Conservation (phyloP, 148 eudicot species). For the Diospyros lotus region DNA sequence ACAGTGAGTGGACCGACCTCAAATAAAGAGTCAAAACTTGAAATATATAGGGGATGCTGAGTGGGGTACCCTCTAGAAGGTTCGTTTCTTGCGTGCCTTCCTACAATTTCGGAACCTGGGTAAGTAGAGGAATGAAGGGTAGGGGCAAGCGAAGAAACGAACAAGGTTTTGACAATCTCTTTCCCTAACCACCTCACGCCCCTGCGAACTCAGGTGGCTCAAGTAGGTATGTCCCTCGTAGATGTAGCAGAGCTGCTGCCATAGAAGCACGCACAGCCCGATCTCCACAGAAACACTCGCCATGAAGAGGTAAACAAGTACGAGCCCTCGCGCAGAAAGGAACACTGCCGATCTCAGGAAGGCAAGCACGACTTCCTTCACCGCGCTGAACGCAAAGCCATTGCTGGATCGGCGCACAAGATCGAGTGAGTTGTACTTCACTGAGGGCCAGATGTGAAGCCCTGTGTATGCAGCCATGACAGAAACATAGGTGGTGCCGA, state of each 20-base stretch:
- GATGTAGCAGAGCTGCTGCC: constrained; percentile 88
- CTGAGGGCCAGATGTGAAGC: constrained; percentile 49
- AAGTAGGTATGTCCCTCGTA: constrained; percentile 82
- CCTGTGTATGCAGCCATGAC: constrained; percentile 52
- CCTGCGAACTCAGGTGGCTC: constrained; percentile 57
- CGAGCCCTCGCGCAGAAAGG: constrained; percentile 58
- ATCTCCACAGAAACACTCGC: constrained; percentile 73
- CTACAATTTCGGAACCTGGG: constrained; percentile 44
- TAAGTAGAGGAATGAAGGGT: constrained; percentile 35
- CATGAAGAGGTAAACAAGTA: constrained; percentile 76
- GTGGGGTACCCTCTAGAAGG: neutral
- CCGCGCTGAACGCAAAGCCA: constrained; percentile 20
- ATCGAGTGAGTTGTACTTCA: constrained; percentile 18
- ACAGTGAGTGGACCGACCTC: neutral
- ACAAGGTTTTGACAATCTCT: constrained; percentile 66
- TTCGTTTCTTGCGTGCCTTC: constrained; percentile 60
- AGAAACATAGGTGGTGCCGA: constrained; percentile 58
- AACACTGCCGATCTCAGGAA: constrained; percentile 57
- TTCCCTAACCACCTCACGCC: constrained; percentile 35
- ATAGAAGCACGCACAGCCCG: constrained; percentile 75
- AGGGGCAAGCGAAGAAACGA: constrained; percentile 69
- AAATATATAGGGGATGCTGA: neutral
- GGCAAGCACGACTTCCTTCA: constrained; percentile 38
- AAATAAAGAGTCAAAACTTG: too few relatives aligned
- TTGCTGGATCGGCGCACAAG: constrained; percentile 18